A percentile compares a stretch with the other conserved stretches of the same genome.
Evolutionary conservation across 352 stramenopile species (phyloP).

Genomic region (Globisporangium uncinulatum): DNA sequence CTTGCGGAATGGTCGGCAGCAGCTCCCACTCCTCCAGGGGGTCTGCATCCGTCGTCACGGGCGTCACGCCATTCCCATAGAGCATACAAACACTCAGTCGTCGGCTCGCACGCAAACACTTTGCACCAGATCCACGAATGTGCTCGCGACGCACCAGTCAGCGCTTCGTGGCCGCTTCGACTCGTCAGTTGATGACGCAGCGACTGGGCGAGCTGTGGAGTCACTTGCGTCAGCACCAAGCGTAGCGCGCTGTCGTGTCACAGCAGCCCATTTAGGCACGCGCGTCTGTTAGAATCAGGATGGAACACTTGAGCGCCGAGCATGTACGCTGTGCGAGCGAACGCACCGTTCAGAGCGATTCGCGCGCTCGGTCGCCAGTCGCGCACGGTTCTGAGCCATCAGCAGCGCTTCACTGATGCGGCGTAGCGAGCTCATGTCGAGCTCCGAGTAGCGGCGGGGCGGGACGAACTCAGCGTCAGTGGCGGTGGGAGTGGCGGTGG

Average conservation of each 20-base stretch:
- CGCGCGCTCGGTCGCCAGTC: slow-evolving; percentile 48
- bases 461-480: slow-evolving; percentile 1
- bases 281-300: not conserved
- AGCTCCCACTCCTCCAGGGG: slow-evolving; percentile 15
- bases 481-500: no score
- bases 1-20: slow-evolving; percentile 9
- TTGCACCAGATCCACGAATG: not conserved
- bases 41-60: not conserved
- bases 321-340: not conserved
- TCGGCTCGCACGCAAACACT: not conserved
- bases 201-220: slow-evolving; percentile 12
- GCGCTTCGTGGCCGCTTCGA: not conserved
- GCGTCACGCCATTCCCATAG: not conserved
- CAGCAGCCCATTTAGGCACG: not conserved
- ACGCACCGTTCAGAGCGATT: slow-evolving; percentile 60
- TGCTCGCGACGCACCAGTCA: slow-evolving; percentile 4
- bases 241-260: slow-evolving; percentile 10
- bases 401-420: slow-evolving; percentile 65
- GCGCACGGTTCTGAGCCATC: slow-evolving; percentile 63
- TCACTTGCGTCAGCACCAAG: slow-evolving; percentile 15
- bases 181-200: slow-evolving; percentile 10
- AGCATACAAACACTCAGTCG: not conserved
- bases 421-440: slow-evolving; percentile 52
- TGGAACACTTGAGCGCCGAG: not conserved
- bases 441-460: slow-evolving; percentile 38